These are phyloP conservation scores for Tetradesmus obliquus DNA, from an alignment of 139 green algal species.

Conservation along the genomic window DNA sequence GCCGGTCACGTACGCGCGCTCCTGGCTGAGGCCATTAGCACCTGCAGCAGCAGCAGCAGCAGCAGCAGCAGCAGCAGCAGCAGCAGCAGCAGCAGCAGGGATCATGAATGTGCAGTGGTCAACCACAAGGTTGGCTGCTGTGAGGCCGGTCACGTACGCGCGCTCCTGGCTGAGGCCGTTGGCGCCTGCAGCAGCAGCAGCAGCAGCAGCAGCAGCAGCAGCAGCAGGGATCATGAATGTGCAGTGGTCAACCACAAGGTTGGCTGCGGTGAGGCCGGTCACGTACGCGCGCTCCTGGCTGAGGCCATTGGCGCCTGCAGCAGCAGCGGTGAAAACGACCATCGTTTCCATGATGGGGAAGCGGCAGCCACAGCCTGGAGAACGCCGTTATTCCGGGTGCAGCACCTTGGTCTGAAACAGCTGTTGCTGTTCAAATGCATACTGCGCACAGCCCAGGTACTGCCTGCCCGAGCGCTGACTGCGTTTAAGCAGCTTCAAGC, in stretches of 20 bases:
- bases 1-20: constrained; percentile 61
- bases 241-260: background rate
- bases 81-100: background rate
- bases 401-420: too few relatives aligned
- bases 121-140: constrained; percentile 83
- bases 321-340: background rate
- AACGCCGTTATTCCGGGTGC: too few relatives aligned
- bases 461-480: background rate
- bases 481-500: background rate
- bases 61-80: background rate
- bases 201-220: background rate
- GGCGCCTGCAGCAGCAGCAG: background rate
- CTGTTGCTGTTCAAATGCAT: background rate
- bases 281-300: constrained; percentile 51
- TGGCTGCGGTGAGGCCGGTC: constrained; percentile 68
- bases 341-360: too few relatives aligned
- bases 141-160: constrained; percentile 86
- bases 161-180: constrained; percentile 71
- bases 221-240: background rate
- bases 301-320: background rate
- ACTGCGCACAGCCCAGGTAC: background rate
- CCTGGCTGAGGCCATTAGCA: constrained; percentile 26
- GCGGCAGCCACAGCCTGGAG: too few relatives aligned
- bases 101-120: background rate
- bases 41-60: background rate